These are phyloP conservation scores for Blastomyces silverae DNA, from an alignment of 2,329 filamentous ascomycete species.

Conservation along the genomic window DNA sequence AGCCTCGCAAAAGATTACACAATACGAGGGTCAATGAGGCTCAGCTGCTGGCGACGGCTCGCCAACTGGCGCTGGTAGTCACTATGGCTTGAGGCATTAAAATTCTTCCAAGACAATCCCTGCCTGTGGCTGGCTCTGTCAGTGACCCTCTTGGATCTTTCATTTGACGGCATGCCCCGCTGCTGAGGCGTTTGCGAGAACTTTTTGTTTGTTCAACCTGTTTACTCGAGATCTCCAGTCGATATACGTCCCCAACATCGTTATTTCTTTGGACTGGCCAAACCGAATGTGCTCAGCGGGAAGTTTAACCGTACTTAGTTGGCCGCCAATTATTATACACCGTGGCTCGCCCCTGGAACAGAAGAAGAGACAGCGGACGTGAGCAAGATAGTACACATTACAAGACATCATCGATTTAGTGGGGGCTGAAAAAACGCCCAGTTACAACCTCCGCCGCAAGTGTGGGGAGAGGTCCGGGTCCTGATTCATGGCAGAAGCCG, in stretches of 20 bases:
- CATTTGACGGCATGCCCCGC: neutral
- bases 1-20: neutral
- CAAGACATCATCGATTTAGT: too few relatives aligned
- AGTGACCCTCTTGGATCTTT: neutral
- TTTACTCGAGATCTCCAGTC: neutral
- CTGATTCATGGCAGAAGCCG: neutral
- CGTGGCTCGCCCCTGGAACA: neutral
- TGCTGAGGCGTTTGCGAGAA: neutral
- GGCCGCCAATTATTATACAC: neutral
- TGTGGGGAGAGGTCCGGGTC: neutral
- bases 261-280: too few relatives aligned
- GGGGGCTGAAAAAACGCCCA: neutral
- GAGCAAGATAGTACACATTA: too few relatives aligned
- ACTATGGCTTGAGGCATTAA: neutral
- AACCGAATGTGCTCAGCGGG: neutral
- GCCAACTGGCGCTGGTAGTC: neutral
- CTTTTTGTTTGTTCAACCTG: neutral
- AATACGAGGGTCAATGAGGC: neutral
- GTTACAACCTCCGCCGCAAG: neutral
- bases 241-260: too few relatives aligned
- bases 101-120: neutral
- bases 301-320: too few relatives aligned
- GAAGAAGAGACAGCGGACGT: neutral
- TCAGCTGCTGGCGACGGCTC: neutral
- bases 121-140: too few relatives aligned